Evolutionary conservation across 2,329 filamentous ascomycete genomes (phyloP), one percentile per base, ranked within the genome.

Genomic region (Pyricularia grisea): DNA sequence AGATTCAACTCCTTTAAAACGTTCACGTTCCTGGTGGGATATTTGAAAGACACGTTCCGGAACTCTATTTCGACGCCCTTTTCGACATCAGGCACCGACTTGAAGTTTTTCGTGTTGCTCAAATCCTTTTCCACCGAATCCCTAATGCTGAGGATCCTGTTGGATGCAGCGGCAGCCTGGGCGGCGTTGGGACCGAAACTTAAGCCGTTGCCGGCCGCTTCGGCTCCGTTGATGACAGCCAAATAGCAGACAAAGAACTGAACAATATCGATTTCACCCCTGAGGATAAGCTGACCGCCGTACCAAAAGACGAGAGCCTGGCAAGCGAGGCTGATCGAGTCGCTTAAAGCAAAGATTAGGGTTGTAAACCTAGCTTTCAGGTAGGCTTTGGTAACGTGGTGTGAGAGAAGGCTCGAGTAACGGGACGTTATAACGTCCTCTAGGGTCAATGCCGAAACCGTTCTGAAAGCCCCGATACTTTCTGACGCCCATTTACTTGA

Each of bases 401-500:
- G 76, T 4, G 78, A 76, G 10, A 93, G 83, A 2, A 92, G 81
- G 0, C 71, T 75, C 23, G 85, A 79, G 73, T 93, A 94, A 42
- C 89, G 84, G 3, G 82, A 74, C 61, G 84, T 82, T 70, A 93
- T 91, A 17, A 82, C 80, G 69, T 88, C 83, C 75, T 93, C 91
- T 74, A 93, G 85, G 0, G 88, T 91, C 23, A 93, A 81, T 0
- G 89, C 85, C 0, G 88, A 81, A 5, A 93, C 91, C 0, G 91
- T 93, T 11, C 91, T 84, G 76, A 92, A 92, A 0, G 90, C 90
- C 1, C 88, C 85, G 60, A 93, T 91, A 4, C 90, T 86, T 76
- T 94, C 91, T 0, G 90, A 86, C 0, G 90, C 91, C 73, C 93
- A 92, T 73, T 91, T 87, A 25, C 90, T 91, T 73, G 89, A 92